phyloP scores from a whole-genome alignment of 2,329 filamentous ascomycete species.

The Dactylellina leptospora region DNA sequence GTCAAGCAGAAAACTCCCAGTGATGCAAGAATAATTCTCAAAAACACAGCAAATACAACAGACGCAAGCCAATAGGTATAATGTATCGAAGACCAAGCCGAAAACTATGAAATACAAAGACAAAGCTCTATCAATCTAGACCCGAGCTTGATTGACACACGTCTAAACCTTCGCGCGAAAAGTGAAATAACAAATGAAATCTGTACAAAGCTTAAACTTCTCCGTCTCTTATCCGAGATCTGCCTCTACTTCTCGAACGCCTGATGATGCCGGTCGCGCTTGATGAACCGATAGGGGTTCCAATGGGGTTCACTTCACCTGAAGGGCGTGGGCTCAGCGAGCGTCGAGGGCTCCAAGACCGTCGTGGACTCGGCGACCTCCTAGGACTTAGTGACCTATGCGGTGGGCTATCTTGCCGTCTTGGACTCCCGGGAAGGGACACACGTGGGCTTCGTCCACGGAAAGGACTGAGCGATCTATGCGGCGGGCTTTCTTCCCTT shows the following conservation, averaged over 20 bases:
- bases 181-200: background rate
- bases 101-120: background rate
- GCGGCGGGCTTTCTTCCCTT: constrained; percentile 11
- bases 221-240: constrained; percentile 27
- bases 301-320: constrained; percentile 23
- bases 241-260: constrained; percentile 35
- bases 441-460: constrained; percentile 25
- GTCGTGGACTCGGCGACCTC: constrained; percentile 41
- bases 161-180: constrained; percentile 10
- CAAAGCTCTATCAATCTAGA: constrained; percentile 3
- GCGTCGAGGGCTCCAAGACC: constrained; percentile 44
- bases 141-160: background rate
- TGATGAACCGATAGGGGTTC: constrained; percentile 37
- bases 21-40: background rate
- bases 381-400: constrained; percentile 38
- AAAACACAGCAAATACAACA: too few relatives aligned
- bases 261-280: constrained; percentile 40
- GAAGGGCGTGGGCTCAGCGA: constrained; percentile 37
- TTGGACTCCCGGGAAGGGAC: constrained; percentile 22
- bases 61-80: too few relatives aligned
- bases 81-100: too few relatives aligned
- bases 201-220: constrained; percentile 21
- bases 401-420: constrained; percentile 7
- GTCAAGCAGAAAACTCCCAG: background rate
- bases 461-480: constrained; percentile 29